phyloP scores from a whole-genome alignment of 257 asterid genomes.

The Solanum tarapatanum region DNA sequence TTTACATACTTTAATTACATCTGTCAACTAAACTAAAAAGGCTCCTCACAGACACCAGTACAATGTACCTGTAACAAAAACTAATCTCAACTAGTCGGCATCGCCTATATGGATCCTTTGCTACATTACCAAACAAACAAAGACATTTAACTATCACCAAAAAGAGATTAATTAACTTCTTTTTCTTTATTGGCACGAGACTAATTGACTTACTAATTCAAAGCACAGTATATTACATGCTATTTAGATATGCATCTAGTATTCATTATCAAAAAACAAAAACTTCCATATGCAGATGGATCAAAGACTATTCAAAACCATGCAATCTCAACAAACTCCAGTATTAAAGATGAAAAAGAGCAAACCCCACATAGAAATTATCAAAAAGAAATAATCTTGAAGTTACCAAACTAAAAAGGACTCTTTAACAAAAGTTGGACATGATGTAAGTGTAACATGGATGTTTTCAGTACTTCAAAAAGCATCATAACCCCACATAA shows the following conservation, averaged over 20 bases:
- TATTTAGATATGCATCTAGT: neutral
- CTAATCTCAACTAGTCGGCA: neutral
- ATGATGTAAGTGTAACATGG: neutral
- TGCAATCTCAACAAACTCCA: neutral
- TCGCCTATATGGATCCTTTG: neutral
- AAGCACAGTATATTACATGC: neutral
- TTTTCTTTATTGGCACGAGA: neutral
- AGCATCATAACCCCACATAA: neutral
- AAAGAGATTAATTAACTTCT: neutral
- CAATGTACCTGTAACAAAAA: neutral
- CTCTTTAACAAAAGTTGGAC: neutral
- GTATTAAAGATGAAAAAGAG: neutral
- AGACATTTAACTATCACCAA: neutral
- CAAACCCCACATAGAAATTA: neutral
- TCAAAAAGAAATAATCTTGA: neutral
- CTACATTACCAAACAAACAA: neutral
- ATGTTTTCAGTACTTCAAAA: neutral
- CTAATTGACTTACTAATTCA: neutral
- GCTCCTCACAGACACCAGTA: neutral
- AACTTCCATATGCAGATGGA: neutral
- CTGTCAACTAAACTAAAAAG: neutral
- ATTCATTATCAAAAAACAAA: neutral
- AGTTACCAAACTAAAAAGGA: neutral
- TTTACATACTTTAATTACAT: no score
- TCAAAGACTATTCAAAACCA: neutral